Percentiles rank a stretch among this genome's conserved stretches.
These are phyloP conservation scores for Schizosaccharomyces japonicus DNA, from an alignment of 805 yeast genomes.

Conservation along the genomic window DNA sequence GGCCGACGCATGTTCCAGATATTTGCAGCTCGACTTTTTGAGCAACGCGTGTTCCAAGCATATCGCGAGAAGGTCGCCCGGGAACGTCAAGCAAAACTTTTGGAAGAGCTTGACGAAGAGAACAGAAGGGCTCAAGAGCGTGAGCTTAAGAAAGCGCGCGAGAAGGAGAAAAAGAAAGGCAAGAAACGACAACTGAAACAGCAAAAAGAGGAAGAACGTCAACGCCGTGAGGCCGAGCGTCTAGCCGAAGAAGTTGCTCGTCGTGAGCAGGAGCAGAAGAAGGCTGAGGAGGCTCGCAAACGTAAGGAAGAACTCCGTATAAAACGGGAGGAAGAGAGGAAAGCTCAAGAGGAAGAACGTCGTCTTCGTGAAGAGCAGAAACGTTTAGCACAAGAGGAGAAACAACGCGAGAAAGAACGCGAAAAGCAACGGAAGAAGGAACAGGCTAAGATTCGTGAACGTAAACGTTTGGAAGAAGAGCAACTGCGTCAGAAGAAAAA, in stretches of 20 bases:
- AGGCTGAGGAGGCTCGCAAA: slow-evolving; percentile 10
- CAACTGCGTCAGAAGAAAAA: slow-evolving; percentile 6
- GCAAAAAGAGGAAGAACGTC: slow-evolving; percentile 20
- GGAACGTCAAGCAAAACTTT: slow-evolving; percentile 24
- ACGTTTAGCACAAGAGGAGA: slow-evolving; percentile 9
- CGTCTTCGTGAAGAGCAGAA: slow-evolving; percentile 10
- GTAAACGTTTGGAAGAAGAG: slow-evolving; percentile 8
- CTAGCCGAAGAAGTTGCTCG: slow-evolving; percentile 13
- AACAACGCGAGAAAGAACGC: slow-evolving; percentile 9
- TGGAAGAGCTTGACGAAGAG: slow-evolving; percentile 15
- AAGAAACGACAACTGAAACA: slow-evolving; percentile 19
- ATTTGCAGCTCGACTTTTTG: slow-evolving; percentile 55
- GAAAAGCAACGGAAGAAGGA: slow-evolving; percentile 9
- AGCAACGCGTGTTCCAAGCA: slow-evolving; percentile 47
- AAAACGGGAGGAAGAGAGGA: slow-evolving; percentile 13
- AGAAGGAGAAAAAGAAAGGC: slow-evolving; percentile 21
- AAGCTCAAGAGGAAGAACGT: slow-evolving; percentile 15
- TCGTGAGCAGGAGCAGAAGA: slow-evolving; percentile 9
- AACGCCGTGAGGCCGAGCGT: slow-evolving; percentile 16
- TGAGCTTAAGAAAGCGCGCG: slow-evolving; percentile 17
- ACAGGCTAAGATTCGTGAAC: slow-evolving; percentile 10
- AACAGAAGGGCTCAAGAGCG: slow-evolving; percentile 11
- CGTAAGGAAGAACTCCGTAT: slow-evolving; percentile 11
- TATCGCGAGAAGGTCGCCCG: slow-evolving; percentile 63
- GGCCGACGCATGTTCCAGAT: slow-evolving; percentile 58